Conservation (phyloP, 192 early-diverging fungal species). For the Pilobolus umbonatus region DNA sequence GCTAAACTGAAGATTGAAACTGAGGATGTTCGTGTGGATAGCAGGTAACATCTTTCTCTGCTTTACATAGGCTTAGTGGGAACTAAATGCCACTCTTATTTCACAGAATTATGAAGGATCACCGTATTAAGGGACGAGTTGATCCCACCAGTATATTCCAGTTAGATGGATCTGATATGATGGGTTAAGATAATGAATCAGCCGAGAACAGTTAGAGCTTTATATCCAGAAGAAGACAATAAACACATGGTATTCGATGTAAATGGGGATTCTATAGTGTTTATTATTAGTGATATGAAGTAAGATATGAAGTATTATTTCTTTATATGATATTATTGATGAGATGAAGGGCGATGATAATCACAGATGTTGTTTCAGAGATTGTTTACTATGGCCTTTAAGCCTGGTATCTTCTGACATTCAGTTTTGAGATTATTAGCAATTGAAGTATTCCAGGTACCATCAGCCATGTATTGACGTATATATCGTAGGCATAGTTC, state of each 20-base stretch:
- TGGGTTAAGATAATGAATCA: conserved; percentile 31
- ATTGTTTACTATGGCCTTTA: conserved; percentile 27
- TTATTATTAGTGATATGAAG: too few relatives aligned
- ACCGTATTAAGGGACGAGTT: conserved; percentile 3
- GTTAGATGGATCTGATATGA: conserved; percentile 23
- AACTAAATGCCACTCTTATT: not conserved
- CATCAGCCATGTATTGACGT: conserved; percentile 37
- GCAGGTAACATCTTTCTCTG: conserved; percentile 34
- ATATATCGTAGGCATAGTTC: conserved; percentile 49
- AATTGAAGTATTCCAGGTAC: conserved; percentile 25
- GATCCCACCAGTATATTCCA: conserved; percentile 24
- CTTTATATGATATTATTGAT: too few relatives aligned
- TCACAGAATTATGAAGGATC: conserved; percentile 26
- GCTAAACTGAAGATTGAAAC: conserved; percentile 89
- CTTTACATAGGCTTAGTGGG: not conserved
- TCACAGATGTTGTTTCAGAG: too few relatives aligned
- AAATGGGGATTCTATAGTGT: too few relatives aligned
- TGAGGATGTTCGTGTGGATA: conserved; percentile 80
- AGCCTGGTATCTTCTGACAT: conserved; percentile 41
- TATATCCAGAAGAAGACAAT: too few relatives aligned
- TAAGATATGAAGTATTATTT: too few relatives aligned
- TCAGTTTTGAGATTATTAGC: conserved; percentile 37
- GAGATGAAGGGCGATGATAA: too few relatives aligned
- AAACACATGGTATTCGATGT: too few relatives aligned
- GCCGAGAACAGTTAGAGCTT: too few relatives aligned